phyloP scores from a whole-genome alignment of 2,329 filamentous ascomycete species.

The Lecanicillium sp. region DNA sequence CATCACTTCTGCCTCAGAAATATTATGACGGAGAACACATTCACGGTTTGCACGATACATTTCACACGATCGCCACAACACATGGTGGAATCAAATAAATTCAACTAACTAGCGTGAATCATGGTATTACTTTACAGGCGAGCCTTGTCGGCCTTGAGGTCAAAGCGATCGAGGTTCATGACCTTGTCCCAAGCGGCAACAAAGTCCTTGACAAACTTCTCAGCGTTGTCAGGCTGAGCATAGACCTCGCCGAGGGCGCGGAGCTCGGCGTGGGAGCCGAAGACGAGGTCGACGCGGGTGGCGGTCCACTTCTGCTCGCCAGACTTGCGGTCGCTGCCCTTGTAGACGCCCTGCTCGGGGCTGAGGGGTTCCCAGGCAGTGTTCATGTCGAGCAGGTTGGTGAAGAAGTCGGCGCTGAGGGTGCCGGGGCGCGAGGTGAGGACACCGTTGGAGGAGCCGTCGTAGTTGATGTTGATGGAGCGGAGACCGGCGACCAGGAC shows the following conservation, averaged over 20 bases:
- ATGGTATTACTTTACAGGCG: constrained; percentile 8
- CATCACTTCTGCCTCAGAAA: too few species aligned
- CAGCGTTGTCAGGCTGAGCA: constrained; percentile 49
- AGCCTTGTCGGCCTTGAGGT: constrained; percentile 25
- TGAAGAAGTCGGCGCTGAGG: constrained; percentile 76
- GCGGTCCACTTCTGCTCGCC: constrained; percentile 63
- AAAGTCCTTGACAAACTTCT: constrained; percentile 67
- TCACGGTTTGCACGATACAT: too few species aligned
- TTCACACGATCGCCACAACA: too few species aligned
- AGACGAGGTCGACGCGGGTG: constrained; percentile 62
- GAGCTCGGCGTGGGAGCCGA: constrained; percentile 69
- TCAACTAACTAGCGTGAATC: constrained; percentile 6
- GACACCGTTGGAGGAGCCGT: constrained; percentile 61
- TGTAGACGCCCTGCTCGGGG: constrained; percentile 47
- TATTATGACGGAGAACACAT: too few species aligned
- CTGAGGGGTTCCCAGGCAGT: constrained; percentile 52
- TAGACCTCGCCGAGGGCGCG: constrained; percentile 67
- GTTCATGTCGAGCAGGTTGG: constrained; percentile 65
- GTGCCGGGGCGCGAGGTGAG: constrained; percentile 62
- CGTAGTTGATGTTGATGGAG: constrained; percentile 62
- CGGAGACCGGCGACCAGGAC: constrained; percentile 68
- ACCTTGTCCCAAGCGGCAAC: constrained; percentile 68
- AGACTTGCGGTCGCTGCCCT: constrained; percentile 59
- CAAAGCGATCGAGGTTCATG: constrained; percentile 67
- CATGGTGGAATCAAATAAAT: too few species aligned